These are phyloP conservation scores for Citeromyces matritensis DNA, from an alignment of 805 yeast genomes.

Conservation along the genomic window DNA sequence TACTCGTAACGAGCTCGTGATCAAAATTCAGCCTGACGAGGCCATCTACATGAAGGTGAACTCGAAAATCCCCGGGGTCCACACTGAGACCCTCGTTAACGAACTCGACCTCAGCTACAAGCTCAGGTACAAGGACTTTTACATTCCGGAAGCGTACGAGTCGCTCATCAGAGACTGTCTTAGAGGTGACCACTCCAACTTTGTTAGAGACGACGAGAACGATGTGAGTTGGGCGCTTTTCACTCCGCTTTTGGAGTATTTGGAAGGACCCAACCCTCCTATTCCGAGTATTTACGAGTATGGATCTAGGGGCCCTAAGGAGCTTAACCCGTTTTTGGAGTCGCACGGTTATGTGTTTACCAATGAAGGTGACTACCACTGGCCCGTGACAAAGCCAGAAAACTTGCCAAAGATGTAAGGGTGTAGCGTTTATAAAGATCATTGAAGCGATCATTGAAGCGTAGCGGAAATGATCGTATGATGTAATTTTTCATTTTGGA, in stretches of 20 bases:
- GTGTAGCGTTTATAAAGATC: too few species aligned
- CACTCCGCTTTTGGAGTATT: slow-evolving; percentile 74
- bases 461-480: too few species aligned
- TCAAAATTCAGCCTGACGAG: slow-evolving; percentile 90
- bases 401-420: slow-evolving; percentile 12
- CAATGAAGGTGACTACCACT: slow-evolving; percentile 55
- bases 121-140: slow-evolving; percentile 68
- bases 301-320: slow-evolving; percentile 82
- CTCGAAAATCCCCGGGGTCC: slow-evolving; percentile 85
- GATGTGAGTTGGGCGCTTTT: slow-evolving; percentile 87
- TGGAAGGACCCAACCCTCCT: slow-evolving; percentile 64
- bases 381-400: slow-evolving; percentile 71
- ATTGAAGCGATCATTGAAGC: too few species aligned
- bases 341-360: slow-evolving; percentile 63
- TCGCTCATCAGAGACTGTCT: slow-evolving; percentile 83
- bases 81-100: slow-evolving; percentile 68
- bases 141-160: slow-evolving; percentile 98
- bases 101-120: slow-evolving; percentile 85
- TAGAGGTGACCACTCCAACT: slow-evolving; percentile 90
- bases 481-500: too few species aligned
- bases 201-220: slow-evolving; percentile 95
- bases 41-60: slow-evolving; percentile 89
- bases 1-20: slow-evolving; percentile 84
- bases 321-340: slow-evolving; percentile 42
- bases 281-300: slow-evolving; percentile 61